Percentiles rank a stretch among this genome's conserved stretches.
Evolutionary conservation across 306 rosid genomes (phyloP).

Genomic region (Parietaria judaica): DNA sequence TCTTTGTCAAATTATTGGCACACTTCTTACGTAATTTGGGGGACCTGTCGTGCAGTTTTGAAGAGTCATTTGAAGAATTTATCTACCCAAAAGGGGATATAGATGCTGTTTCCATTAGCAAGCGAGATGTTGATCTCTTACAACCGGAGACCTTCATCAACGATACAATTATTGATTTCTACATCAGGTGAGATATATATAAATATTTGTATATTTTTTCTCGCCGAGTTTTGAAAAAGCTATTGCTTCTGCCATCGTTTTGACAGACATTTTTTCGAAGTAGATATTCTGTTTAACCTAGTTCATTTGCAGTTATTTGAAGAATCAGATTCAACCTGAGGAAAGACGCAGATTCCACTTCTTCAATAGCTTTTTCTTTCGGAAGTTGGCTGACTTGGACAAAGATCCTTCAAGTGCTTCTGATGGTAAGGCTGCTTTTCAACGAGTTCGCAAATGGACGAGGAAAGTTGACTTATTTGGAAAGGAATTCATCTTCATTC

Average conservation of each 20-base stretch:
- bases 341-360: constrained; percentile 72
- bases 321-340: constrained; percentile 63
- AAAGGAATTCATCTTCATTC: constrained; percentile 90
- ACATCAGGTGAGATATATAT: constrained; percentile 67
- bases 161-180: constrained; percentile 88
- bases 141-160: constrained; percentile 90
- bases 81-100: constrained; percentile 88
- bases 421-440: constrained; percentile 87
- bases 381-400: constrained; percentile 93
- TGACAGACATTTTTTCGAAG: not conserved
- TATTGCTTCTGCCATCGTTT: not conserved
- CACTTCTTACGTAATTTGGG: not conserved
- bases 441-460: constrained; percentile 96
- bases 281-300: not conserved
- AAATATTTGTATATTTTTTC: constrained; percentile 1
- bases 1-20: constrained; percentile 6
- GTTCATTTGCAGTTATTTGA: constrained; percentile 53
- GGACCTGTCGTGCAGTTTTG: constrained; percentile 26
- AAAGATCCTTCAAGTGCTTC: constrained; percentile 89
- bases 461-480: constrained; percentile 80
- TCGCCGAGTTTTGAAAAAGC: constrained; percentile 1
- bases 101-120: constrained; percentile 84
- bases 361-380: constrained; percentile 93
- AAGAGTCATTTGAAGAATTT: constrained; percentile 67
- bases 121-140: constrained; percentile 89